Percentiles rank a stretch among this genome's conserved stretches.
phyloP scores from a whole-genome alignment of 345 rosid species.

The Ailanthus altissimus region DNA sequence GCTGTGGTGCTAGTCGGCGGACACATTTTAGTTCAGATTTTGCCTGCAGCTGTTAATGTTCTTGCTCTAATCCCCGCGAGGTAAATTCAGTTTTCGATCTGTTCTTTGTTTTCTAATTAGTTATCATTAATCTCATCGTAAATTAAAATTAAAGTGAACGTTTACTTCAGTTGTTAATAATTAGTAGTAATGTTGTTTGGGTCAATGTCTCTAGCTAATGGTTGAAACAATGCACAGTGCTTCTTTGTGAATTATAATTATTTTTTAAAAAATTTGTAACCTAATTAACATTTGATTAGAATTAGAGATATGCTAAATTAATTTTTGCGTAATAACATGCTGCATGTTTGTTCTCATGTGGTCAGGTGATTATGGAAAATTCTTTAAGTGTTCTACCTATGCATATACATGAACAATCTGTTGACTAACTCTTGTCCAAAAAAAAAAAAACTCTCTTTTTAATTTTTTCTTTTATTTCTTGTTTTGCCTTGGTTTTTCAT shows the following conservation, averaged over 20 bases:
- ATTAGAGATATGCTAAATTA: neutral
- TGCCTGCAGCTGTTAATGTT: conserved; percentile 67
- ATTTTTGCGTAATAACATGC: neutral
- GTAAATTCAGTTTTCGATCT: conserved; percentile 29
- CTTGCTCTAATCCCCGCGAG: conserved; percentile 95
- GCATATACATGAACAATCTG: neutral
- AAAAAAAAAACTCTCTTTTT: no score
- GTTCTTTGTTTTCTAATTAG: neutral
- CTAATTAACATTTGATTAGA: neutral
- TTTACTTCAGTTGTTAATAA: neutral
- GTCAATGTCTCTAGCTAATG: neutral
- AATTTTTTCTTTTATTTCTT: neutral
- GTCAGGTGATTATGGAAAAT: neutral
- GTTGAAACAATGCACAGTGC: neutral
- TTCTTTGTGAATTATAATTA: neutral
- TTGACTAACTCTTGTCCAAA: neutral
- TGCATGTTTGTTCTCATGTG: neutral
- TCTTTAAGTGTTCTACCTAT: neutral
- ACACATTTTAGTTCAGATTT: conserved; percentile 74
- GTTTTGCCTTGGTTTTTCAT: neutral
- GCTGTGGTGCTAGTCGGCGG: conserved; percentile 77
- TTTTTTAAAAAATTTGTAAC: neutral
- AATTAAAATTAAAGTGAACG: neutral
- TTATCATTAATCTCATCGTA: neutral
- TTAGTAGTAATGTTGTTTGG: neutral